phyloP scores from a whole-genome alignment of 306 rosid species.

The Malus sylvestris region DNA sequence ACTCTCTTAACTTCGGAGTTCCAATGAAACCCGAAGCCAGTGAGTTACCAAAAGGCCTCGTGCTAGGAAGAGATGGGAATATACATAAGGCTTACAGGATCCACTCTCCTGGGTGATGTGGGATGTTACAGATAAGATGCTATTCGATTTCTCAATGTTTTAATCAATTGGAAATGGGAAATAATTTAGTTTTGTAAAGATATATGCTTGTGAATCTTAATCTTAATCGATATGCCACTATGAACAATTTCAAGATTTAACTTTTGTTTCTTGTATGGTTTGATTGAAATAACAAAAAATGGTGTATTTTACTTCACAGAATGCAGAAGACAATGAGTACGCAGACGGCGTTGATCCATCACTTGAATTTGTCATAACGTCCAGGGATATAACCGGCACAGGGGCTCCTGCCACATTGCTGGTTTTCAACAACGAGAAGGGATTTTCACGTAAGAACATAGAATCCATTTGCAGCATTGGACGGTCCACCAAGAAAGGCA shows the following conservation, averaged over 20 bases:
- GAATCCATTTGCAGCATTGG: conserved; percentile 81
- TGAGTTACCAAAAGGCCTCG: no score
- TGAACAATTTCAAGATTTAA: neutral
- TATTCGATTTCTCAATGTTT: neutral
- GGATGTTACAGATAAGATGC: no score
- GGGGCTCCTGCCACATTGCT: conserved; percentile 60
- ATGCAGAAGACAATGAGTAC: conserved; percentile 74
- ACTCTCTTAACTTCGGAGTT: no score
- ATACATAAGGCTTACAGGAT: no score
- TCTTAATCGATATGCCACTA: neutral
- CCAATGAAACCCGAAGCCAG: no score
- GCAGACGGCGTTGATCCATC: conserved; percentile 33
- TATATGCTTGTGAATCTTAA: neutral
- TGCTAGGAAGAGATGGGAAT: no score
- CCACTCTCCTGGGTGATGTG: no score
- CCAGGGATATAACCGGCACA: conserved; percentile 48
- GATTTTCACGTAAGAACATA: conserved; percentile 54
- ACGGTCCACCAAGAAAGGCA: conserved; percentile 66
- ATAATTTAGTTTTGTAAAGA: neutral
- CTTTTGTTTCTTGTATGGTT: neutral
- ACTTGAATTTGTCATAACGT: conserved; percentile 55
- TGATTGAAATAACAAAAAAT: neutral
- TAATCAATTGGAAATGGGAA: neutral
- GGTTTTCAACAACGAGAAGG: conserved; percentile 65
- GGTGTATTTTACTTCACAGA: conserved; percentile 22